Conservation (phyloP, 2,329 filamentous ascomycete species). For the Fusarium papillatum region DNA sequence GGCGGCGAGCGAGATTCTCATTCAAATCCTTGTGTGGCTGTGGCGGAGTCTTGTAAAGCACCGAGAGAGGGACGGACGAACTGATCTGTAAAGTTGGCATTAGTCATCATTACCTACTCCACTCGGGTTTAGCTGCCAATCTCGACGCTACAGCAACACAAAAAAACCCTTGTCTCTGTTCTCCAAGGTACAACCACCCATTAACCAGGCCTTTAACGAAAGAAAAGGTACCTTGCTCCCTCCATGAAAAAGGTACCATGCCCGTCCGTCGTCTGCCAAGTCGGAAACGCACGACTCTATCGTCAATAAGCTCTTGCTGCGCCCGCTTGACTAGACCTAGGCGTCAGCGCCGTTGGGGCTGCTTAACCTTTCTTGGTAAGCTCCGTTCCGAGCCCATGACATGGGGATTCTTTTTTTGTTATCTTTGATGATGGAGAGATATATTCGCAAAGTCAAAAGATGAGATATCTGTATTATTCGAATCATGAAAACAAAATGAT, state of each 20-base stretch:
- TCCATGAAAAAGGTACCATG: background rate
- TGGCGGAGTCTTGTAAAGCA: constrained; percentile 13
- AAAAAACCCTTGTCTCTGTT: background rate
- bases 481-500: background rate
- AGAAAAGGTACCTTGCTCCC: background rate
- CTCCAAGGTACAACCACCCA: background rate
- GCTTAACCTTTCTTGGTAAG: constrained; percentile 9
- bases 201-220: background rate
- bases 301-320: constrained; percentile 44
- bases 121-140: background rate
- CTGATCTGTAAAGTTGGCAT: background rate
- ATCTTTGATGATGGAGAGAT: background rate
- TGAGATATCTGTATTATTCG: background rate
- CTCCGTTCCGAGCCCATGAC: constrained; percentile 9
- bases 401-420: background rate
- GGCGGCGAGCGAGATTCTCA: background rate
- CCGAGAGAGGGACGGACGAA: background rate
- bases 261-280: constrained; percentile 32
- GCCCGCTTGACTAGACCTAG: constrained; percentile 33
- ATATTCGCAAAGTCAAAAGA: background rate
- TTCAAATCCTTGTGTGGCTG: constrained; percentile 24
- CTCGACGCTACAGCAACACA: background rate
- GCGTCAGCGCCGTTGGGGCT: constrained; percentile 7
- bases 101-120: constrained; percentile 2
- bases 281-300: constrained; percentile 41